Evolutionary conservation across 1,284 basidiomycete species (phyloP), one percentile per base, ranked within the genome.

Genomic region (Ustilago lituana): DNA sequence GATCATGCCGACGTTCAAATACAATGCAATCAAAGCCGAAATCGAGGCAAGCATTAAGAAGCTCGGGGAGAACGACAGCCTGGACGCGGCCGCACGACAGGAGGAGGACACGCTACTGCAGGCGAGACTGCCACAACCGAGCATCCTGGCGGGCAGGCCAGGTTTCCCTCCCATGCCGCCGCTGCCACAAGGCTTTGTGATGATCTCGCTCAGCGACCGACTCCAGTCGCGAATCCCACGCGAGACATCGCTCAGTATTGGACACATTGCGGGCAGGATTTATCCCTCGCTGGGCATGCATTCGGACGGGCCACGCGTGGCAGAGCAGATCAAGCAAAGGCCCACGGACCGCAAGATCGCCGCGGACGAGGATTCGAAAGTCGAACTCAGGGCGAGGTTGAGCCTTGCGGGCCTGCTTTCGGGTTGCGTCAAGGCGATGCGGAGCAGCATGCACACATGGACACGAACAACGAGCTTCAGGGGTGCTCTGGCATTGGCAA

Each of bases 401-500:
- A 66, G 62, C 43, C 39, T 57, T 5, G 68, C 62, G 0, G 68
- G 68, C 2, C 41, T 71, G 38, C 40, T 71, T 47, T 43, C 44
- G 5, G 68, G 68, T 27, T 71, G 62, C 33, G 68, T 71, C 29
- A 71, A 71, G 46, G 53, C 68, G 38, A 71, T 71, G 68, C n/a
- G 44, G 3, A 49, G 39, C 11, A 57, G 38, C 4, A 20, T 59
- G 17, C 51, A 52, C 24, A 22, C 62, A 12, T 57, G 45, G 51
- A 54, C 40, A 22, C 54, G 68, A 8, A 46, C 43, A 26, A 49
- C 46, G 19, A 49, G 44, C 29, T 55, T 71, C 36, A 65, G 53
- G 23, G 62, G 38, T 0, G 32, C 39, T 5, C 20, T 61, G n/a
- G 43, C 46, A 5, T 2, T 65, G 33, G 53, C 54, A 11, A 46